Percentiles rank a stretch among this genome's conserved stretches.
phyloP scores from a whole-genome alignment of 1,284 basidiomycete species.

The Cutaneotrichosporon sp. region DNA sequence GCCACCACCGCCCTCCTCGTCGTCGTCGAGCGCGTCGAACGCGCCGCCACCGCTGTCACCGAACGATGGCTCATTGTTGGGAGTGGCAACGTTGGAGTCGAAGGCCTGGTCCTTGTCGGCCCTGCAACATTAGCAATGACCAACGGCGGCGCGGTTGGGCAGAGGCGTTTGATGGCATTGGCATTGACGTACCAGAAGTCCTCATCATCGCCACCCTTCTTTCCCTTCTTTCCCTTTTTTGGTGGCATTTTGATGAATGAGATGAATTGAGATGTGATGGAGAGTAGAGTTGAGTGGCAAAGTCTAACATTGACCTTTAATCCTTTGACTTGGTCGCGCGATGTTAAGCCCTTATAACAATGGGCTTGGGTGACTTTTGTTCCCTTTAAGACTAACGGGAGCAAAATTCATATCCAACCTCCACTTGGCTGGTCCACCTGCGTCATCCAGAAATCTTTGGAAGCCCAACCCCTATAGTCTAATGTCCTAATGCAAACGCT shows the following conservation, averaged over 20 bases:
- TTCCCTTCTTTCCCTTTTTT: slow-evolving; percentile 84
- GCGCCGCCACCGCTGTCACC: slow-evolving; percentile 36
- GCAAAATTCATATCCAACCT: background rate
- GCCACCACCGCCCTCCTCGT: slow-evolving; percentile 73
- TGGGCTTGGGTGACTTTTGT: background rate
- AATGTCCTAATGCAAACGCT: background rate
- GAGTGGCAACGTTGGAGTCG: slow-evolving; percentile 55
- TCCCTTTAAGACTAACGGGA: background rate
- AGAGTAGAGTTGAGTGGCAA: slow-evolving; percentile 16
- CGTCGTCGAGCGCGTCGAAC: slow-evolving; percentile 55
- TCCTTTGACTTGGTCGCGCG: background rate
- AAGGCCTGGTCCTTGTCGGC: slow-evolving; percentile 47
- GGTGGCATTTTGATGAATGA: slow-evolving; percentile 64
- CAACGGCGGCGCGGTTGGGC: slow-evolving; percentile 15
- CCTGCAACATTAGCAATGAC: slow-evolving; percentile 30
- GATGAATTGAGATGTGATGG: background rate
- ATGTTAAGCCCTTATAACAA: background rate
- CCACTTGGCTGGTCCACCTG: background rate
- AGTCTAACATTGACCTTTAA: background rate
- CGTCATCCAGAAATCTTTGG: background rate
- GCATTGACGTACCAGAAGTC: slow-evolving; percentile 71
- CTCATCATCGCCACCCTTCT: slow-evolving; percentile 66
- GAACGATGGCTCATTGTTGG: slow-evolving; percentile 56
- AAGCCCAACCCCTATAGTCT: too few relatives aligned
- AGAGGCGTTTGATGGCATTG: background rate